These are phyloP conservation scores for Schoenoplectus tabernaemontani DNA, from an alignment of 202 grass and related monocot genomes.

Conservation along the genomic window DNA sequence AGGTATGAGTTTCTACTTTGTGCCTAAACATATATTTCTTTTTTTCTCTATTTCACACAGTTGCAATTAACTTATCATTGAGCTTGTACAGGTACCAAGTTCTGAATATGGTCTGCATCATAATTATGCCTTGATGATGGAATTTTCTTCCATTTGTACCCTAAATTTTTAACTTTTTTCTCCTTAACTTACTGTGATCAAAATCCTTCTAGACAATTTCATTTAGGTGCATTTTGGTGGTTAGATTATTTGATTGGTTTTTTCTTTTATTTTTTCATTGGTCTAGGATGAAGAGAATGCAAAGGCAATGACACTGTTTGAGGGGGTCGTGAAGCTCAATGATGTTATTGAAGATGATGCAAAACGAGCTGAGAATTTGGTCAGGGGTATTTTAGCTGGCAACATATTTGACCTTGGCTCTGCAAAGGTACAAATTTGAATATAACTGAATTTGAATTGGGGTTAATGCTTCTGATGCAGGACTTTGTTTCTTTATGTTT, in stretches of 20 bases:
- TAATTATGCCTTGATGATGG: background rate
- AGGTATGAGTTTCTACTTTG: conserved; percentile 42
- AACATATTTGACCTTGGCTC: conserved; percentile 99
- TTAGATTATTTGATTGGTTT: background rate
- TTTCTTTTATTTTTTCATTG: conserved; percentile 5
- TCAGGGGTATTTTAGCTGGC: conserved; percentile 90
- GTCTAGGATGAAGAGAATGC: conserved; percentile 95
- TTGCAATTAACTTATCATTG: background rate
- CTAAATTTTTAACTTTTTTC: background rate
- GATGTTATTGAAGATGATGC: conserved; percentile 75
- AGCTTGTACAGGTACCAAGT: background rate
- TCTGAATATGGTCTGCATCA: background rate
- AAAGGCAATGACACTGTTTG: conserved; percentile 96
- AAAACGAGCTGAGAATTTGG: conserved; percentile 70
- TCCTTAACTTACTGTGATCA: background rate
- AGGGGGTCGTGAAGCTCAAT: conserved; percentile 64
- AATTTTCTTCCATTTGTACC: background rate
- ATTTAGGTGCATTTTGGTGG: conserved; percentile 11
- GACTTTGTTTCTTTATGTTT: background rate
- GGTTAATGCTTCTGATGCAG: background rate
- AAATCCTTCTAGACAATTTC: background rate
- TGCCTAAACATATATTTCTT: background rate
- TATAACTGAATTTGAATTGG: background rate
- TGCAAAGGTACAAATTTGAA: conserved; percentile 54
- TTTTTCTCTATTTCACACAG: background rate